Conservation (phyloP, 257 asterid species). For the Solanum bulbocastanum region DNA sequence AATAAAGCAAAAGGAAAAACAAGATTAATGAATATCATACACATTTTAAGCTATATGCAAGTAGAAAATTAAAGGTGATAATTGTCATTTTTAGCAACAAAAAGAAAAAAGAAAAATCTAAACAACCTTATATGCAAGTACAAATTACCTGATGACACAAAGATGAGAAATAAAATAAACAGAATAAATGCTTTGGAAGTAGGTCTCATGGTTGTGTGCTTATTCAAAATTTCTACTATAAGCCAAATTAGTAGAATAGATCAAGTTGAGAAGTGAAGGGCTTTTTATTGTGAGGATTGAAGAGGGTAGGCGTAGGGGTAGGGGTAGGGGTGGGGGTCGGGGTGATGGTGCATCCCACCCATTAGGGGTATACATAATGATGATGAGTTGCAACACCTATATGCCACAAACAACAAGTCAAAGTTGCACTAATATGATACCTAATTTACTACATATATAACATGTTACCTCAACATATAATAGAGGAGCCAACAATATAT, state of each 20-base stretch:
- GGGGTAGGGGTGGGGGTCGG: constrained; percentile 3
- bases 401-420: constrained; percentile 47
- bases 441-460: neutral
- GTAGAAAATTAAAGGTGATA: neutral
- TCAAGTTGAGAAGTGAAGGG: constrained; percentile 3
- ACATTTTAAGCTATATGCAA: neutral
- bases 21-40: neutral
- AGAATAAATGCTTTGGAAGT: constrained; percentile 22
- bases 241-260: neutral
- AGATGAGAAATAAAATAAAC: constrained; percentile 19
- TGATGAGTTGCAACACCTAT: constrained; percentile 55
- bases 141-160: constrained; percentile 36
- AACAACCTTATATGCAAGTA: neutral
- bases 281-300: constrained; percentile 23
- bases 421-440: constrained; percentile 25
- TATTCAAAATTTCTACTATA: neutral
- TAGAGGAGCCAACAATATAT: neutral
- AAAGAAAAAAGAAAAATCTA: neutral
- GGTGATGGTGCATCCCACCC: constrained; percentile 37
- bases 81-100: neutral
- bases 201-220: constrained; percentile 18
- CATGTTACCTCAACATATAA: constrained; percentile 18
- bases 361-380: constrained; percentile 27
- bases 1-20: neutral
- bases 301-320: neutral